Evolutionary conservation across 2,329 filamentous ascomycete genomes (phyloP).

Genomic region (Verticillium albo-atrum): DNA sequence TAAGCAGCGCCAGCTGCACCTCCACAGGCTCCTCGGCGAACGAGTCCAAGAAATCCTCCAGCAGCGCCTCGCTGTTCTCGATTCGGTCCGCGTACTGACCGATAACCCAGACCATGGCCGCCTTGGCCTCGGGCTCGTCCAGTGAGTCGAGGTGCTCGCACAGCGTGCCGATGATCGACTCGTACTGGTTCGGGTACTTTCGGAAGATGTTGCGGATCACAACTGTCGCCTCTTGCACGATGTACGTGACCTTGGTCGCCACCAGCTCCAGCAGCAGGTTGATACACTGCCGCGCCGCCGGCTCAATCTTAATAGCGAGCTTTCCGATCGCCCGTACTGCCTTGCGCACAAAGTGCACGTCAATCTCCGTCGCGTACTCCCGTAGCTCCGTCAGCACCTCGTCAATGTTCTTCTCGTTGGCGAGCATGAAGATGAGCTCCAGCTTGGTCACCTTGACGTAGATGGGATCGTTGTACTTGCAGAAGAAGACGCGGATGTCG

Average conservation of each 20-base stretch:
- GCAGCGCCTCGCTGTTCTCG: conserved; percentile 88
- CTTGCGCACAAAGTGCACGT: conserved; percentile 97
- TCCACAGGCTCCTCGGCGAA: conserved; percentile 95
- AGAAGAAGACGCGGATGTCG: conserved; percentile 98
- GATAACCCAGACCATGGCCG: conserved; percentile 99
- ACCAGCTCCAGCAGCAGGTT: conserved; percentile 89
- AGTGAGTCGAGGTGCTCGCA: conserved; percentile 95
- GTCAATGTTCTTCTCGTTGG: conserved; percentile 90
- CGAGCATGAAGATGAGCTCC: conserved; percentile 98
- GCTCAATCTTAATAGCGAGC: conserved; percentile 97
- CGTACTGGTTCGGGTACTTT: conserved; percentile 98
- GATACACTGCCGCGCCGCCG: conserved; percentile 85
- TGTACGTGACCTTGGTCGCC: conserved; percentile 97
- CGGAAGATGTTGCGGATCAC: conserved; percentile 99
- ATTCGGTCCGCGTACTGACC: conserved; percentile 97
- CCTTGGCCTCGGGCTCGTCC: conserved; percentile 96
- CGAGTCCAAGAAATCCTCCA: conserved; percentile 92
- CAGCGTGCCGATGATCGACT: conserved; percentile 91
- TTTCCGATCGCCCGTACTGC: conserved; percentile 97
- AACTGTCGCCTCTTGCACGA: conserved; percentile 97
- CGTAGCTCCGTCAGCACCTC: conserved; percentile 90
- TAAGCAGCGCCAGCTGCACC: conserved; percentile 89
- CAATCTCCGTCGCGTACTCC: conserved; percentile 97
- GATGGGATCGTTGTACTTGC: conserved; percentile 99
- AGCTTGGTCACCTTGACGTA: conserved; percentile 99